Percentiles rank a stretch among this genome's conserved stretches.
phyloP scores from a whole-genome alignment of 306 rosid species.

The Delonix regia region DNA sequence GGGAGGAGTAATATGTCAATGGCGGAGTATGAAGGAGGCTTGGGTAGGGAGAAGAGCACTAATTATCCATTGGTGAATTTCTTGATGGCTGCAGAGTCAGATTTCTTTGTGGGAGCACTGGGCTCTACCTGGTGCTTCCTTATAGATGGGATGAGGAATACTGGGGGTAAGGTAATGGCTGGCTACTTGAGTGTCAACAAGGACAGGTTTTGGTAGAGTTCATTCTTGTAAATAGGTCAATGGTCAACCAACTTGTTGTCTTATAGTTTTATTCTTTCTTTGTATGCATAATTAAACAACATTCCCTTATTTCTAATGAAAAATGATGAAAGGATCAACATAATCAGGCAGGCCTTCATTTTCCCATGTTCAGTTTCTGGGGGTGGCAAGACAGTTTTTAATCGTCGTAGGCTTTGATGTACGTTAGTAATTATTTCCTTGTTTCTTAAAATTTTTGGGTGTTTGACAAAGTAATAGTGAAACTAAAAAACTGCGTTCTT shows the following conservation, averaged over 20 bases:
- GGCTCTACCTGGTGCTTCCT: constrained; percentile 96
- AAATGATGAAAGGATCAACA: not conserved
- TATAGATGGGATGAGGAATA: constrained; percentile 95
- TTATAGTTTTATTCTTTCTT: constrained; percentile 8
- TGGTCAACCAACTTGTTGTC: constrained; percentile 25
- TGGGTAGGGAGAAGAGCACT: constrained; percentile 84
- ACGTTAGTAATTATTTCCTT: no score
- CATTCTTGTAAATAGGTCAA: constrained; percentile 34
- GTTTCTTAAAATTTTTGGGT: not conserved
- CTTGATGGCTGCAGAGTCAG: constrained; percentile 92
- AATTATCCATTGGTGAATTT: constrained; percentile 88
- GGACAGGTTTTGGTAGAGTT: constrained; percentile 82
- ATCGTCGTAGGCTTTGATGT: no score
- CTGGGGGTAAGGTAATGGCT: constrained; percentile 94
- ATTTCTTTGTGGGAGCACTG: constrained; percentile 84
- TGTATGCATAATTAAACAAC: constrained; percentile 3
- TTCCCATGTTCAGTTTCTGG: not conserved
- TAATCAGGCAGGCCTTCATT: not conserved
- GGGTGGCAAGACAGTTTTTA: no score
- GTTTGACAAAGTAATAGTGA: not conserved
- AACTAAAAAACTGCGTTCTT: not conserved
- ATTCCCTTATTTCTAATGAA: not conserved
- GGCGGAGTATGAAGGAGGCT: constrained; percentile 75
- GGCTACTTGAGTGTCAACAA: constrained; percentile 93
- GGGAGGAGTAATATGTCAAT: constrained; percentile 57